A percentile compares a stretch with the other conserved stretches of the same genome.
These are phyloP conservation scores for Claviceps sp. DNA, from an alignment of 2,329 filamentous ascomycete species.

Conservation along the genomic window DNA sequence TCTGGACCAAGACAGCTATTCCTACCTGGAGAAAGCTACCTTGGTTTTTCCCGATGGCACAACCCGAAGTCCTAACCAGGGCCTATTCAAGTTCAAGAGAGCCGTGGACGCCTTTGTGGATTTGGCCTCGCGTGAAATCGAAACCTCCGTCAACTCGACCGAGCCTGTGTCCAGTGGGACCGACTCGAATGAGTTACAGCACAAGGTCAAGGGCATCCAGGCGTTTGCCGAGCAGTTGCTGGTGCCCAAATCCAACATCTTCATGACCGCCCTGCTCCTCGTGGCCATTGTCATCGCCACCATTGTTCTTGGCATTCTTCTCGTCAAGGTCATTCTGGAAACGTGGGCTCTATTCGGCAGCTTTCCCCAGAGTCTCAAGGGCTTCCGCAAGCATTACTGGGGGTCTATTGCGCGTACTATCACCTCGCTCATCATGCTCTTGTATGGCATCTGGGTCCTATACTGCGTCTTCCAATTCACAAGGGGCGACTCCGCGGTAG, in stretches of 20 bases:
- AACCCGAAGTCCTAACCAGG: conserved; percentile 26
- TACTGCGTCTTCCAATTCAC: conserved; percentile 97
- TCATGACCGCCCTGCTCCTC: conserved; percentile 86
- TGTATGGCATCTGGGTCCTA: conserved; percentile 90
- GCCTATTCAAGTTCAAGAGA: conserved; percentile 39
- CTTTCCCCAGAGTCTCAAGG: conserved; percentile 65
- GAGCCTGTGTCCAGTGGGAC: conserved; percentile 5
- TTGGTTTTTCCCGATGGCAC: conserved; percentile 55
- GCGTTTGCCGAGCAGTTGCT: conserved; percentile 71
- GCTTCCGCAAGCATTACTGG: conserved; percentile 96
- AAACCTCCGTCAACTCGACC: conserved; percentile 30
- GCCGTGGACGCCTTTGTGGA: conserved; percentile 30
- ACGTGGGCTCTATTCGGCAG: conserved; percentile 79
- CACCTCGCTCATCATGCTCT: conserved; percentile 75
- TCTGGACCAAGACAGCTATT: conserved; percentile 64
- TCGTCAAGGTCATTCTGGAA: conserved; percentile 86
- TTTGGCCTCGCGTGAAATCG: conserved; percentile 40
- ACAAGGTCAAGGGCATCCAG: conserved; percentile 60
- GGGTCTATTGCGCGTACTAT: conserved; percentile 78
- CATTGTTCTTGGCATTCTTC: conserved; percentile 73
- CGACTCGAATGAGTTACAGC: conserved; percentile 22
- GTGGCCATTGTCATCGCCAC: conserved; percentile 76
- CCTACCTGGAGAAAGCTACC: conserved; percentile 61
- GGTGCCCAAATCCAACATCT: conserved; percentile 80
- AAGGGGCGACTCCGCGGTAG: conserved; percentile 85